Evolutionary conservation across 495 filamentous ascomycete genomes (phyloP).

Genomic region (Sphaerosporella brunnea): DNA sequence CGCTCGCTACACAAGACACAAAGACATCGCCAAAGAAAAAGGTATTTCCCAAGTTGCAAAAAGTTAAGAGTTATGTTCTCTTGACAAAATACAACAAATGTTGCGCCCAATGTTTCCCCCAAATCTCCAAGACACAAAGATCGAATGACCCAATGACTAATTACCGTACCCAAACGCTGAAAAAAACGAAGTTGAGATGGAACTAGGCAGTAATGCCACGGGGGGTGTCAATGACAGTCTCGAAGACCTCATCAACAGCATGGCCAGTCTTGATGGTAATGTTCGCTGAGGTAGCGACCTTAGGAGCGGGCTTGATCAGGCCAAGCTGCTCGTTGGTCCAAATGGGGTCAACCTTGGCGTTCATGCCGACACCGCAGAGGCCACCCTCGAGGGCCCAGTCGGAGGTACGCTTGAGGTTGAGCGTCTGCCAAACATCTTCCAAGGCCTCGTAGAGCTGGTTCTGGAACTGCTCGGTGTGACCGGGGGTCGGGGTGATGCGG

Average conservation of each 20-base stretch:
- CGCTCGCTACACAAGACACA: too few relatives aligned
- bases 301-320: constrained; percentile 26
- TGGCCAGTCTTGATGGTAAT: constrained; percentile 35
- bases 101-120: too few relatives aligned
- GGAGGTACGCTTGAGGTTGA: constrained; percentile 76
- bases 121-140: too few relatives aligned
- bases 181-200: too few relatives aligned
- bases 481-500: constrained; percentile 87
- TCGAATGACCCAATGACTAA: too few relatives aligned
- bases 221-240: constrained; percentile 27
- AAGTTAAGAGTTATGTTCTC: too few relatives aligned
- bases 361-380: constrained; percentile 77
- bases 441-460: constrained; percentile 73
- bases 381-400: constrained; percentile 85
- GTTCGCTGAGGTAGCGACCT: constrained; percentile 13
- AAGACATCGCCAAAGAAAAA: too few relatives aligned
- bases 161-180: too few relatives aligned
- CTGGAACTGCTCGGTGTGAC: constrained; percentile 64
- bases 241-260: constrained; percentile 27
- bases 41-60: too few relatives aligned
- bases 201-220: constrained; percentile 31
- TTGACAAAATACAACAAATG: too few relatives aligned
- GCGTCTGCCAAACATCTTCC: constrained; percentile 67
- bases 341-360: constrained; percentile 46
- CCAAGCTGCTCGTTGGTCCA: constrained; percentile 82